Evolutionary conservation across 2,329 filamentous ascomycete species (phyloP).

Genomic region (Botryotinia calthae): DNA sequence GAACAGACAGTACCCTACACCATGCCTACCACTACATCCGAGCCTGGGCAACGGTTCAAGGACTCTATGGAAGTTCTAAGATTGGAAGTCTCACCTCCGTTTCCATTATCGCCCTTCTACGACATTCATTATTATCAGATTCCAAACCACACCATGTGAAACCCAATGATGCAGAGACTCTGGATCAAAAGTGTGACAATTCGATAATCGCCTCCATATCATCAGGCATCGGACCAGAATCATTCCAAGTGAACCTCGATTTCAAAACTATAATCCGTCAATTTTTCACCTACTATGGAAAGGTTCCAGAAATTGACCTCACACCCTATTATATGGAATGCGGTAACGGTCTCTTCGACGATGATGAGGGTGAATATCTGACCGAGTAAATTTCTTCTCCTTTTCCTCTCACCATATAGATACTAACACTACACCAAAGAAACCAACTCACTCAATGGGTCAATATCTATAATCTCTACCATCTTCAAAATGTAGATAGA

Average conservation of each 20-base stretch:
- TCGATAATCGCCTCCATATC: neutral
- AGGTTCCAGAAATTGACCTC: neutral
- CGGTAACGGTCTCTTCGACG: neutral
- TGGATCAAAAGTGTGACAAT: neutral
- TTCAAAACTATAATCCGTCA: neutral
- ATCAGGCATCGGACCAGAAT: neutral
- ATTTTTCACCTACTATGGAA: neutral
- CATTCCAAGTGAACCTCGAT: neutral
- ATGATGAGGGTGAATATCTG: neutral
- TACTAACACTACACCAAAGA: neutral
- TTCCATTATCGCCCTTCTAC: neutral
- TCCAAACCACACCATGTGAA: neutral
- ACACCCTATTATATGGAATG: neutral
- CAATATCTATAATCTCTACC: neutral
- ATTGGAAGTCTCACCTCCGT: neutral
- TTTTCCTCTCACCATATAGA: neutral
- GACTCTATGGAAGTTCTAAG: neutral
- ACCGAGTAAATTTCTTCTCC: neutral
- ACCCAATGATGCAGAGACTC: neutral
- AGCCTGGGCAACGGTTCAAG: conserved; percentile 20
- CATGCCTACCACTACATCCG: conserved; percentile 20
- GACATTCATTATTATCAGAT: neutral
- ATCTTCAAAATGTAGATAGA: neutral
- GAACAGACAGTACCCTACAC: neutral
- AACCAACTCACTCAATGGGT: neutral